These are phyloP conservation scores for Penicillium goetzii DNA, from an alignment of 495 filamentous ascomycete species.

Conservation along the genomic window DNA sequence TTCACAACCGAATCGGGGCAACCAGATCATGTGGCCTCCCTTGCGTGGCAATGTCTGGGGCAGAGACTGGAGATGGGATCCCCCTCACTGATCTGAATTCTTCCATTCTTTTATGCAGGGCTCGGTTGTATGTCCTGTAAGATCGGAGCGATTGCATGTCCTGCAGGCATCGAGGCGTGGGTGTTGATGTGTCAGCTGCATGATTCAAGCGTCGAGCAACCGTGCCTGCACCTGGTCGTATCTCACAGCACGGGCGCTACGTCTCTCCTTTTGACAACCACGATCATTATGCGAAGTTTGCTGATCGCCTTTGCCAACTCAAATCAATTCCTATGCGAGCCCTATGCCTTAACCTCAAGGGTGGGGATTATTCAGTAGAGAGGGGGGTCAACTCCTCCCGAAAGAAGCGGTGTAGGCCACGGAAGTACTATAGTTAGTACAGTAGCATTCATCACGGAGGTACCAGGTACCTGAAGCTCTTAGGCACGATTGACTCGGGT, in stretches of 20 bases:
- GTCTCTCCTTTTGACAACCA: neutral
- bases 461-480: conserved; percentile 2
- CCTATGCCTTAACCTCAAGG: neutral
- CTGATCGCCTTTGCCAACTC: neutral
- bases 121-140: conserved; percentile 4
- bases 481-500: conserved; percentile 2
- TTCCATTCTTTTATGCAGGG: conserved; percentile 11
- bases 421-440: neutral
- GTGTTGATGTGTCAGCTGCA: conserved; percentile 27
- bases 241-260: conserved; percentile 1
- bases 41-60: conserved; percentile 25
- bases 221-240: conserved; percentile 17
- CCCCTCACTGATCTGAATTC: conserved; percentile 21
- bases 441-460: neutral
- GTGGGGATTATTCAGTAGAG: neutral
- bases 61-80: conserved; percentile 3
- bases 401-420: conserved; percentile 28
- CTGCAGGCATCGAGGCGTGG: conserved; percentile 20
- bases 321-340: neutral
- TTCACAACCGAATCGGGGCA: conserved; percentile 22
- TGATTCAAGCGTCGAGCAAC: conserved; percentile 22
- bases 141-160: conserved; percentile 16
- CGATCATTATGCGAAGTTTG: neutral
- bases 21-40: conserved; percentile 23
- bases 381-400: neutral